Conservation (phyloP, 2,329 filamentous ascomycete genomes). For the Cladosporium velox region DNA sequence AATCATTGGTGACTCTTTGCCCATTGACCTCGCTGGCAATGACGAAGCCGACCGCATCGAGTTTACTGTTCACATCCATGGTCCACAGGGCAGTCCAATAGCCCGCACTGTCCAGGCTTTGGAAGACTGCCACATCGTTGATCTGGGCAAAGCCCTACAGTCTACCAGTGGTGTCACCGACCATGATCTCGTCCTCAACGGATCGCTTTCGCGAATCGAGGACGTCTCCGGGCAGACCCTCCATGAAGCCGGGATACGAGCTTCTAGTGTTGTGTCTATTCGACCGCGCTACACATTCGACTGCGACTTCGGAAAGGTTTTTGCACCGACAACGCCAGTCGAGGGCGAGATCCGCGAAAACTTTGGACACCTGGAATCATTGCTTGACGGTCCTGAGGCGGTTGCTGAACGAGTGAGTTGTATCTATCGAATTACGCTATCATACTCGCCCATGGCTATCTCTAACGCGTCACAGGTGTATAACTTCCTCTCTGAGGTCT, state of each 20-base stretch:
- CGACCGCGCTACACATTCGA: conserved; percentile 30
- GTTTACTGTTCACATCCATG: conserved; percentile 29
- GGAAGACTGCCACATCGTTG: conserved; percentile 23
- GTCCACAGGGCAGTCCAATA: conserved; percentile 24
- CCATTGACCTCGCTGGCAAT: conserved; percentile 11
- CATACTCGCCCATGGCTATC: neutral
- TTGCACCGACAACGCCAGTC: conserved; percentile 50
- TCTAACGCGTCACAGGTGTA: conserved; percentile 52
- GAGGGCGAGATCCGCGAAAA: conserved; percentile 79
- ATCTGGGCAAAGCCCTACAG: conserved; percentile 29
- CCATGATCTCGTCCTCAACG: conserved; percentile 19
- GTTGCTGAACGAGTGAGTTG: conserved; percentile 41
- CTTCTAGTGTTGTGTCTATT: conserved; percentile 31
- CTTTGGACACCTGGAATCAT: conserved; percentile 80
- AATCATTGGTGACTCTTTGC: neutral
- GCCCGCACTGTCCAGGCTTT: conserved; percentile 22
- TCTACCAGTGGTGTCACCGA: conserved; percentile 28
- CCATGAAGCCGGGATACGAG: conserved; percentile 26
- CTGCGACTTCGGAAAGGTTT: conserved; percentile 31
- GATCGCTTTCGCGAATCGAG: conserved; percentile 10
- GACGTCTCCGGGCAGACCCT: conserved; percentile 22
- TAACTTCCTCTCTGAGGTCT: conserved; percentile 66
- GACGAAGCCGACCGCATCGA: conserved; percentile 18
- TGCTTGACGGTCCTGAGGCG: conserved; percentile 67
- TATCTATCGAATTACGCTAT: neutral